A percentile compares a stretch with the other conserved stretches of the same genome.
phyloP scores from a whole-genome alignment of 2,329 filamentous ascomycete genomes.

The Penicillium sp. region DNA sequence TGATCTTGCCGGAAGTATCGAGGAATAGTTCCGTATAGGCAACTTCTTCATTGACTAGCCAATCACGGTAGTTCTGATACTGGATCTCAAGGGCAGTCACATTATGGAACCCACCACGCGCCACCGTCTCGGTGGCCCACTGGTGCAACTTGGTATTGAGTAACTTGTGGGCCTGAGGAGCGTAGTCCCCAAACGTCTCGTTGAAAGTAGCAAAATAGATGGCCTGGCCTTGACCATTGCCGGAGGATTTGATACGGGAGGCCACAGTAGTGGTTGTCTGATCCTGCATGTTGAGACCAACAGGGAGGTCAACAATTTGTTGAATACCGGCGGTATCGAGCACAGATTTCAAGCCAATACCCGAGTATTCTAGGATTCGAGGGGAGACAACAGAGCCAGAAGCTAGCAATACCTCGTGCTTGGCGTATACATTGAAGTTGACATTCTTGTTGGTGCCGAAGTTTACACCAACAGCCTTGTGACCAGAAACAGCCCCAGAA shows the following conservation, averaged over 20 bases:
- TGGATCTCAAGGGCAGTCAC: not conserved
- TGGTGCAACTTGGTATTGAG: not conserved
- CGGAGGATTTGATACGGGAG: not conserved
- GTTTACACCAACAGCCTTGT: not conserved
- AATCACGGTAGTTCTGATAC: not conserved
- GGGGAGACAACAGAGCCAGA: not conserved
- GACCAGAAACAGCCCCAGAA: not conserved
- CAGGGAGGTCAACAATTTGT: not conserved
- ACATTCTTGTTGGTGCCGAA: not conserved
- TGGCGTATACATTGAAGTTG: not conserved
- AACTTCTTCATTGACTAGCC: too few species aligned
- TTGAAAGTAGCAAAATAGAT: not conserved
- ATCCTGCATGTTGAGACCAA: not conserved
- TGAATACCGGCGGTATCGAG: not conserved
- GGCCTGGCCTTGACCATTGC: not conserved
- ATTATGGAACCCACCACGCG: not conserved
- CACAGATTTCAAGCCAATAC: not conserved
- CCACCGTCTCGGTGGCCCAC: not conserved
- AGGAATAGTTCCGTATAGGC: not conserved
- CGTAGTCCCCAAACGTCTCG: not conserved
- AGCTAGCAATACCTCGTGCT: not conserved
- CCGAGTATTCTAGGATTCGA: not conserved
- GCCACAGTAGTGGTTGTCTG: not conserved
- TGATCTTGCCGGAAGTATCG: not conserved
- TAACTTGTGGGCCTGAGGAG: not conserved